A percentile compares a stretch with the other conserved stretches of the same genome.
phyloP scores from a whole-genome alignment of 2,329 filamentous ascomycete genomes.

The Chaetomium strumarium region DNA sequence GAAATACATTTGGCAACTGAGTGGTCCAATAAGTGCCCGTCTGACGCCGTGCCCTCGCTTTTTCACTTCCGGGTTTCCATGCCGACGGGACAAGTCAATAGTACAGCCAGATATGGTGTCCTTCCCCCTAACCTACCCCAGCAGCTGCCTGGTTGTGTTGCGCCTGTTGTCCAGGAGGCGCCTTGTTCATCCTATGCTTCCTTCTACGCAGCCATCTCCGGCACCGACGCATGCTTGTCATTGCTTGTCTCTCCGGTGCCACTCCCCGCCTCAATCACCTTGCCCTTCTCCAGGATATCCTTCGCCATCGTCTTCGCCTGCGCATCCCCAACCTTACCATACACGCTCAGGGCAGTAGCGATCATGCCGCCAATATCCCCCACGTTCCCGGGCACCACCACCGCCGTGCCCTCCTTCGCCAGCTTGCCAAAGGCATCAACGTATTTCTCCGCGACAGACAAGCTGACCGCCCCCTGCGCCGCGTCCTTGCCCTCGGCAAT shows the following conservation, averaged over 20 bases:
- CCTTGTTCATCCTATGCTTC: not conserved
- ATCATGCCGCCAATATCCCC: slow-evolving; percentile 97
- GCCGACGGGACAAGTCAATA: slow-evolving; percentile 2
- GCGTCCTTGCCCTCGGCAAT: slow-evolving; percentile 68
- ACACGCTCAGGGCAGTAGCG: slow-evolving; percentile 89
- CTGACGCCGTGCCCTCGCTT: slow-evolving; percentile 14
- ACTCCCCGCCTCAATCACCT: slow-evolving; percentile 18
- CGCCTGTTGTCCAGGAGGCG: not conserved
- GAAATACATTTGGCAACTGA: slow-evolving; percentile 15
- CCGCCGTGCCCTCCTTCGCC: slow-evolving; percentile 89
- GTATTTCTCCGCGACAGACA: slow-evolving; percentile 94
- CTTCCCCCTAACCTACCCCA: not conserved
- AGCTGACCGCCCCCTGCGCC: slow-evolving; percentile 76
- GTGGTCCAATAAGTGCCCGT: slow-evolving; percentile 4
- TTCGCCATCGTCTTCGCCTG: slow-evolving; percentile 64
- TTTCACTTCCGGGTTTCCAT: slow-evolving; percentile 1
- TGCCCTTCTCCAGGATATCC: slow-evolving; percentile 36
- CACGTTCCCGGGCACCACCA: slow-evolving; percentile 94
- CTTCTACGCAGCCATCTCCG: not conserved
- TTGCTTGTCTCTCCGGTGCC: not conserved
- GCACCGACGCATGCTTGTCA: not conserved
- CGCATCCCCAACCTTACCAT: slow-evolving; percentile 81
- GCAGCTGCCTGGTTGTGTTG: not conserved
- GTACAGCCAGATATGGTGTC: slow-evolving; percentile 4
- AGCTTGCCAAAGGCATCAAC: slow-evolving; percentile 86